Percentiles rank a stretch among this genome's conserved stretches.
Conservation (phyloP, 1,139 yeast genomes). For the Chernovozyma aurita region DNA sequence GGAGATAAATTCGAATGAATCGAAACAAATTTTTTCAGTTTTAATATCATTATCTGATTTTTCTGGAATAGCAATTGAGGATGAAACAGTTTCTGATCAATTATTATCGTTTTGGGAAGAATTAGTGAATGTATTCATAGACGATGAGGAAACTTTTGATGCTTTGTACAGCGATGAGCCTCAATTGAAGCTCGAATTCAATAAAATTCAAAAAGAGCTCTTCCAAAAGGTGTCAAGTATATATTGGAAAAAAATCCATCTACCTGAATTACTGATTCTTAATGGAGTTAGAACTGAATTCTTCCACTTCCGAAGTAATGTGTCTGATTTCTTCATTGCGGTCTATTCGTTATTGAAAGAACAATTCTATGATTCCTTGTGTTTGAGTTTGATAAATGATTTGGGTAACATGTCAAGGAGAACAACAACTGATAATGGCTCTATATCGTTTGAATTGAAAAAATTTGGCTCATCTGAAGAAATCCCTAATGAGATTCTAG, state of each 20-base stretch:
- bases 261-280: constrained; percentile 19
- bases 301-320: constrained; percentile 61
- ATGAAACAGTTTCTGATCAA: constrained; percentile 65
- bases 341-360: constrained; percentile 62
- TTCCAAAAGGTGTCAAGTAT: constrained; percentile 45
- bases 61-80: constrained; percentile 58
- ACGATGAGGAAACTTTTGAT: constrained; percentile 45
- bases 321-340: constrained; percentile 70
- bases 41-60: constrained; percentile 54
- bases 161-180: constrained; percentile 24
- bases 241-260: constrained; percentile 60
- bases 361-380: constrained; percentile 49
- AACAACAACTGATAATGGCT: not conserved
- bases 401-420: constrained; percentile 8
- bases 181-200: constrained; percentile 18
- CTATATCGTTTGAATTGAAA: not conserved
- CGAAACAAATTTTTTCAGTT: constrained; percentile 41
- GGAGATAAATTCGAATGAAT: constrained; percentile 35
- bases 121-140: constrained; percentile 58
- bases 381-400: constrained; percentile 33
- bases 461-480: not conserved
- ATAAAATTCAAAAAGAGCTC: constrained; percentile 28
- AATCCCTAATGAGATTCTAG: constrained; percentile 12
- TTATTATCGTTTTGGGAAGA: constrained; percentile 80
- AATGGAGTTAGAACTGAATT: constrained; percentile 44